Evolutionary conservation across 2,329 filamentous ascomycete genomes (phyloP).

Genomic region (Clarireedia hainanense): DNA sequence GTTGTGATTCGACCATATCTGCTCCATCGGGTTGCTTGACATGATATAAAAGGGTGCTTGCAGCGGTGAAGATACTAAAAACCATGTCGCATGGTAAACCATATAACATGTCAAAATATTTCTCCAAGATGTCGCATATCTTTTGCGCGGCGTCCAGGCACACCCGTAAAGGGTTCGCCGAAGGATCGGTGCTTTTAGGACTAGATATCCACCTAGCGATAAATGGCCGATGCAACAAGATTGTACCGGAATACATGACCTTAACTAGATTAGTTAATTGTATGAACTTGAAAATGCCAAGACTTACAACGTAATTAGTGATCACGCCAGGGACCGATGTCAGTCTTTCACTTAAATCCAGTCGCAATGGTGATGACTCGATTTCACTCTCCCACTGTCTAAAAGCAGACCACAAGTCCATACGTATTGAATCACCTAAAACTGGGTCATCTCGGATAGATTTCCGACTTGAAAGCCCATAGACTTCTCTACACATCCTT

Average conservation of each 20-base stretch:
- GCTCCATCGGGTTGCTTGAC: constrained; percentile 13
- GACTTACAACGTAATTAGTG: constrained; percentile 26
- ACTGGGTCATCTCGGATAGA: constrained; percentile 21
- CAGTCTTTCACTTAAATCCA: constrained; percentile 22
- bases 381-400: constrained; percentile 22
- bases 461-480: constrained; percentile 23
- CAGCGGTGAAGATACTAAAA: constrained; percentile 26
- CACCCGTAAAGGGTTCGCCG: constrained; percentile 16
- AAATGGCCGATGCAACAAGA: constrained; percentile 26
- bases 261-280: constrained; percentile 3
- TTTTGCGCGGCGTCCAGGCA: constrained; percentile 24
- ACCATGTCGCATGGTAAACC: constrained; percentile 28
- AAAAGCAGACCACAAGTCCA: constrained; percentile 19
- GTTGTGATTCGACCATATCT: constrained; percentile 13
- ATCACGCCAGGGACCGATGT: constrained; percentile 23
- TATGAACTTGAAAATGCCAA: background rate
- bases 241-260: constrained; percentile 24
- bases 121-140: constrained; percentile 26
- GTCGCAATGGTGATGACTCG: constrained; percentile 20
- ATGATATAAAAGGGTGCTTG: constrained; percentile 24
- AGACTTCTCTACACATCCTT: constrained; percentile 21
- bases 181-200: constrained; percentile 8
- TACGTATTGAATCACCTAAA: constrained; percentile 20
- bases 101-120: constrained; percentile 22
- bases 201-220: constrained; percentile 21